phyloP scores from a whole-genome alignment of 2,329 filamentous ascomycete genomes.

The Pestalotiopsis fici region DNA sequence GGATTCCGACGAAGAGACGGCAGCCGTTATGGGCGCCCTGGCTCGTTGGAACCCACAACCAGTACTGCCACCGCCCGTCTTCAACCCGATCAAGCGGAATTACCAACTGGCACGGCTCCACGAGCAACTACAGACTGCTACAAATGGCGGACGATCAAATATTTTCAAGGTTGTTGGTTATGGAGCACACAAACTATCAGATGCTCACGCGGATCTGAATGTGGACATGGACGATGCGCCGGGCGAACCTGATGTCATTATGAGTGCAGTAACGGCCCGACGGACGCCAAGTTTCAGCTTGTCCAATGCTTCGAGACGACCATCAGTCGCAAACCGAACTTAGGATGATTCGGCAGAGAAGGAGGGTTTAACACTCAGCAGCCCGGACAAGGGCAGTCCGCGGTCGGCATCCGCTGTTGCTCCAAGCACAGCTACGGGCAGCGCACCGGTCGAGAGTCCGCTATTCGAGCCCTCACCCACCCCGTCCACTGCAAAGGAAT shows the following conservation, averaged over 20 bases:
- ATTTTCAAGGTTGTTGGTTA: slow-evolving; percentile 63
- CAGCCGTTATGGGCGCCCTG: slow-evolving; percentile 81
- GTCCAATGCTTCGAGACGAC: slow-evolving; percentile 41
- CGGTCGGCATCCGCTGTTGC: background rate
- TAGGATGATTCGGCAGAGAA: slow-evolving; percentile 26
- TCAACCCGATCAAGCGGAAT: slow-evolving; percentile 62
- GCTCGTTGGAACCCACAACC: slow-evolving; percentile 77
- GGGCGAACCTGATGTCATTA: slow-evolving; percentile 55
- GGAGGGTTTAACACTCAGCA: background rate
- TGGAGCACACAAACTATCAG: slow-evolving; percentile 55
- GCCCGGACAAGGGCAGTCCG: background rate
- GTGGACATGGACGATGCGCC: slow-evolving; percentile 56
- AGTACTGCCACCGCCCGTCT: slow-evolving; percentile 66
- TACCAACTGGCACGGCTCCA: slow-evolving; percentile 65
- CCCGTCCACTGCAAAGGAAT: background rate
- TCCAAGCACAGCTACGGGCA: no score
- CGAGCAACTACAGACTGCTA: slow-evolving; percentile 67
- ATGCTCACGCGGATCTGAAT: slow-evolving; percentile 43
- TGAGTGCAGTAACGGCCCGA: slow-evolving; percentile 36
- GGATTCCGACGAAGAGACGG: slow-evolving; percentile 93
- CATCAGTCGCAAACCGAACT: slow-evolving; percentile 49
- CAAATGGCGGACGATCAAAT: slow-evolving; percentile 65
- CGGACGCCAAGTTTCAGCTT: slow-evolving; percentile 49
- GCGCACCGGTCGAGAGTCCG: no score
- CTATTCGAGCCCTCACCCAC: background rate